A percentile compares a stretch with the other conserved stretches of the same genome.
These are phyloP conservation scores for Xylaria flabelliformis DNA, from an alignment of 495 filamentous ascomycete genomes.

Conservation along the genomic window DNA sequence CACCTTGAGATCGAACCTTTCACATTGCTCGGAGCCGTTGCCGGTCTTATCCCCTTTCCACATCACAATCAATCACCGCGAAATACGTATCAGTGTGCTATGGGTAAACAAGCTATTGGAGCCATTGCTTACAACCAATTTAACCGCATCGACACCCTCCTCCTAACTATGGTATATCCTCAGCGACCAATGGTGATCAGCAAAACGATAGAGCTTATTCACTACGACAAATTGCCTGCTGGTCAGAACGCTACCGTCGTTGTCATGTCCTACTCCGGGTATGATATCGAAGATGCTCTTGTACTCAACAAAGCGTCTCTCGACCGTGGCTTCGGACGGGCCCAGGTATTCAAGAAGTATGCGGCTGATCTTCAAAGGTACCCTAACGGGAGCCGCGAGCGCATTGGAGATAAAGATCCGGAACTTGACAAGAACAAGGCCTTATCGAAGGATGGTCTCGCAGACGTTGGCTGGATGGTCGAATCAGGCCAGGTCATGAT, in stretches of 20 bases:
- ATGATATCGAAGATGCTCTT: constrained; percentile 98
- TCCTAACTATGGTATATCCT: constrained; percentile 97
- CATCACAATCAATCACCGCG: constrained; percentile 99
- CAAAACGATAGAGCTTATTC: constrained; percentile 92
- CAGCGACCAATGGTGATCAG: constrained; percentile 98
- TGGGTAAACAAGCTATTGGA: constrained; percentile 99
- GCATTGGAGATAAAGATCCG: constrained; percentile 67
- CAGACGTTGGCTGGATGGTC: constrained; percentile 79
- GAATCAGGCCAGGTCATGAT: constrained; percentile 80
- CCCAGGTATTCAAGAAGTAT: constrained; percentile 94
- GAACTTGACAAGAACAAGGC: constrained; percentile 74
- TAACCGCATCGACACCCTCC: constrained; percentile 89
- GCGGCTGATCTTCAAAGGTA: constrained; percentile 78
- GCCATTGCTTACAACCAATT: constrained; percentile 98
- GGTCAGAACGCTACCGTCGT: constrained; percentile 97
- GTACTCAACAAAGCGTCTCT: constrained; percentile 95
- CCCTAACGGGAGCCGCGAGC: constrained; percentile 78
- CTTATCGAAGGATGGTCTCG: constrained; percentile 81
- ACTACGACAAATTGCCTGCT: constrained; percentile 96
- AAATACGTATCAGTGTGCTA: constrained; percentile 99
- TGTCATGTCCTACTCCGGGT: constrained; percentile 98
- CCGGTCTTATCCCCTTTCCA: constrained; percentile 95
- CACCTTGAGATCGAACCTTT: constrained; percentile 98
- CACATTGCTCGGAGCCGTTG: constrained; percentile 96
- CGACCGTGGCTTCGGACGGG: constrained; percentile 93